phyloP scores from a whole-genome alignment of 331 rosid genomes.

The Pyracantha coccinea region DNA sequence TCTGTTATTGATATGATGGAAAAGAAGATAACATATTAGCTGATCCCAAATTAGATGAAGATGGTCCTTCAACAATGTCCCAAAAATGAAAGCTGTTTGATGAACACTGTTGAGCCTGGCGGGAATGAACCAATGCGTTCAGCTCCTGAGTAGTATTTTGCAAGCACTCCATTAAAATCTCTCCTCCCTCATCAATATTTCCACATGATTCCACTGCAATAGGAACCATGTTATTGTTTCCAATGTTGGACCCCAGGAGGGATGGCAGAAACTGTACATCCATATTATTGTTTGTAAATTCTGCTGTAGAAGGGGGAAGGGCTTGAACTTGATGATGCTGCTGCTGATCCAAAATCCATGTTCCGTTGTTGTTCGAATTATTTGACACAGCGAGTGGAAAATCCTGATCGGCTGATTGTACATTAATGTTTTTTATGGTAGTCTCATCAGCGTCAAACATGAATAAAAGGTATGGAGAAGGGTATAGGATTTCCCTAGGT shows the following conservation, averaged over 20 bases:
- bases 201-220: background rate
- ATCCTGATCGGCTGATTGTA: background rate
- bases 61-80: background rate
- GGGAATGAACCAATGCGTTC: background rate
- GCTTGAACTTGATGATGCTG: background rate
- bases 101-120: background rate
- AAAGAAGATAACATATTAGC: background rate
- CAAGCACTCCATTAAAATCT: background rate
- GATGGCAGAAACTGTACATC: background rate
- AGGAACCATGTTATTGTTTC: background rate
- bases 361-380: background rate
- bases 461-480: slow-evolving; percentile 42
- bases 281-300: background rate
- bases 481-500: background rate
- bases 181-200: background rate
- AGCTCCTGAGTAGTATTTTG: background rate
- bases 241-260: background rate
- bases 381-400: background rate
- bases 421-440: background rate
- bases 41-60: background rate
- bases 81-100: background rate
- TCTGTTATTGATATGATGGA: background rate
- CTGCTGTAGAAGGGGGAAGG: background rate
- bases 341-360: background rate
- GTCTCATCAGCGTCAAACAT: slow-evolving; percentile 51